Base-by-base conservation (phyloP, 1,284 basidiomycete species). In the Irpex sp. region DNA sequence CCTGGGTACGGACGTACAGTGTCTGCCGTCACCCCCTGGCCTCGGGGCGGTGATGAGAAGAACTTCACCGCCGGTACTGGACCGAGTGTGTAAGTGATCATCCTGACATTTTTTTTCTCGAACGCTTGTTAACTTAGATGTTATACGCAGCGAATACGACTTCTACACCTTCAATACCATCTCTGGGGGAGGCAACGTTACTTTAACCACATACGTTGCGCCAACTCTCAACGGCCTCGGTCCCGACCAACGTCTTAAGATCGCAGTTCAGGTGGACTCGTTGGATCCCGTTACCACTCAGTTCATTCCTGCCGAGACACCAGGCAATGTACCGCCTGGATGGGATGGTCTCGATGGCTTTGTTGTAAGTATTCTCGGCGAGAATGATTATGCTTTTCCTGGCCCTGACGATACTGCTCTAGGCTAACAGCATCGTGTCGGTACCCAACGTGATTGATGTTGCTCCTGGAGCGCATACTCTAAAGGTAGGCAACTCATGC, bases 51-150 rank as follows among this genome's bases (percentile, higher is more conserved):
- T 63, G 74, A 77, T 55, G 82, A 80, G 39, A 70, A 74, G 18
- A 82, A 82, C 67, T 88, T 86, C 70, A 78, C 79, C 14, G 78
- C 79, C n/a, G 87, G 86, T 10, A 67, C 76, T 7, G 87, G 87
- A 1, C 87, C 87, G 2, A 79, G 79, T 35, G 67, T 88, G 82
- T 86, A 57, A 47, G 66, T 64, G 3, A 16, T 19, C 2, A 14
- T 9, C 37, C 33, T 4, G 9, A 5, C 16, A 7, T 16, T 19
- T 36, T 6, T 6, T 42, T n/a, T n/a, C n/a, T 1, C n/a, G 37
- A 45, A 33, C 28, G 28, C 28, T 35, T 6, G 14, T 53, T 10
- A 6, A 14, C 56, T 54, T 2, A 7, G 21, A 54, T 45, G 1
- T 8, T 6, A 0, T 36, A 19, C 18, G 9, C 28, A 83, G 82